Evolutionary conservation across 768 basidiomycete genomes (phyloP).

Genomic region (Kwoniella botswanensis): DNA sequence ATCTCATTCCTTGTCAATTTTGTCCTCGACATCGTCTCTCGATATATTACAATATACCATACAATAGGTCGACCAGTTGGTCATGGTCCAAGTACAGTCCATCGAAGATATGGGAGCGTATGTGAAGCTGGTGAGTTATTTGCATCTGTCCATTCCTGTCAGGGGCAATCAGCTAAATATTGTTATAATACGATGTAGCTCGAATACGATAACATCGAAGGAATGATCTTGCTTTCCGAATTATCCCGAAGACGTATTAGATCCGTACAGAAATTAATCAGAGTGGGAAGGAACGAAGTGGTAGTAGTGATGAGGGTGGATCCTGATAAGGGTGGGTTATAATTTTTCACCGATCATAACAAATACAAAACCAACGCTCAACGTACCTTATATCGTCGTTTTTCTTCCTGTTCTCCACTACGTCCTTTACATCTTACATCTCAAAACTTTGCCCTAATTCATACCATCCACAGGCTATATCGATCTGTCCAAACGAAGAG

Average conservation of each 20-base stretch:
- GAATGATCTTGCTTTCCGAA: conserved; percentile 99
- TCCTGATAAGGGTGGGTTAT: conserved; percentile 82
- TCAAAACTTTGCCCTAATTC: background rate
- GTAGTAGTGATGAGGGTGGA: conserved; percentile 97
- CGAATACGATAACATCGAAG: conserved; percentile 98
- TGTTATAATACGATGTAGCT: conserved; percentile 64
- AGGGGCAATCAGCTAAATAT: background rate
- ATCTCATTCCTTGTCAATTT: background rate
- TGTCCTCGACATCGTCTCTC: background rate
- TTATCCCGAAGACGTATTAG: conserved; percentile 93
- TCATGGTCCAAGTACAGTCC: conserved; percentile 99
- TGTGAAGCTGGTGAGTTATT: conserved; percentile 81
- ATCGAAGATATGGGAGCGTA: conserved; percentile 99
- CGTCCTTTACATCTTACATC: background rate
- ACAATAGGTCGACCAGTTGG: conserved; percentile 88
- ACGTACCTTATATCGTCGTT: no score
- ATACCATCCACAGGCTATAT: conserved; percentile 78
- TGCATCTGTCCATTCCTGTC: background rate
- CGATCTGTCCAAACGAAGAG: conserved; percentile 96
- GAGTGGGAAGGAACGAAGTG: conserved; percentile 96
- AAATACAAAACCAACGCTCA: no score
- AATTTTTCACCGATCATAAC: no score
- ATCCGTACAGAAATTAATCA: conserved; percentile 96
- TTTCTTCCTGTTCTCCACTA: no score
- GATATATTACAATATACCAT: no score